phyloP scores from a whole-genome alignment of 2,329 filamentous ascomycete genomes.

The Daldinia sp. region DNA sequence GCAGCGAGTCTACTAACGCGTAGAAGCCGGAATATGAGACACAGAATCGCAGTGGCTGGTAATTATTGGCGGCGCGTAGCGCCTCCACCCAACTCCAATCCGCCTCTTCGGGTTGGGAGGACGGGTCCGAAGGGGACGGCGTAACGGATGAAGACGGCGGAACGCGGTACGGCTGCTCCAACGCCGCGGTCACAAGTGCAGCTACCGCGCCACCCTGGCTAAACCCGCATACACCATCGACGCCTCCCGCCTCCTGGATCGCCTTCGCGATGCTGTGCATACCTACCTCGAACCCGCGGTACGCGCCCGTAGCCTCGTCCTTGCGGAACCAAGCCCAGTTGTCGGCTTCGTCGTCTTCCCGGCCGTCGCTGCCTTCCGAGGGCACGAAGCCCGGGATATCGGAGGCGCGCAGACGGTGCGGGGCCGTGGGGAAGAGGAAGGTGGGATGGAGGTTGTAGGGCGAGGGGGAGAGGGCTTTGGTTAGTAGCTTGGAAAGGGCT shows the following conservation, averaged over 20 bases:
- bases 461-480: slow-evolving; percentile 71
- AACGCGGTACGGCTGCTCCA: slow-evolving; percentile 62
- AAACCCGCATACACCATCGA: slow-evolving; percentile 84
- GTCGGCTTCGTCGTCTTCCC: slow-evolving; percentile 63
- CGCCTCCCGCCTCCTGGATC: slow-evolving; percentile 69
- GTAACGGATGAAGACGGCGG: slow-evolving; percentile 8
- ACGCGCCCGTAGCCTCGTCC: slow-evolving; percentile 70
- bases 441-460: slow-evolving; percentile 62
- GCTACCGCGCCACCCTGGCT: slow-evolving; percentile 80
- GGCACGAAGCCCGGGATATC: slow-evolving; percentile 75
- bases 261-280: slow-evolving; percentile 68
- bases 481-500: slow-evolving; percentile 81
- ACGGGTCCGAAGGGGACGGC: slow-evolving; percentile 25
- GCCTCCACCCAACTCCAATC: slow-evolving; percentile 53
- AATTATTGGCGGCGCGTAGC: slow-evolving; percentile 59
- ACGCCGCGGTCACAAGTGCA: slow-evolving; percentile 73
- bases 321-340: slow-evolving; percentile 85
- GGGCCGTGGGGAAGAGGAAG: slow-evolving; percentile 75
- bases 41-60: slow-evolving; percentile 62
- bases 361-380: slow-evolving; percentile 49
- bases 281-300: slow-evolving; percentile 74
- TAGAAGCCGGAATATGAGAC: slow-evolving; percentile 72
- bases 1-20: slow-evolving; percentile 51
- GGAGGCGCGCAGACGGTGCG: slow-evolving; percentile 66
- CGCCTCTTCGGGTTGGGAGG: slow-evolving; percentile 17